Conservation (phyloP, 345 rosid species). For the Heritiera littoralis region DNA sequence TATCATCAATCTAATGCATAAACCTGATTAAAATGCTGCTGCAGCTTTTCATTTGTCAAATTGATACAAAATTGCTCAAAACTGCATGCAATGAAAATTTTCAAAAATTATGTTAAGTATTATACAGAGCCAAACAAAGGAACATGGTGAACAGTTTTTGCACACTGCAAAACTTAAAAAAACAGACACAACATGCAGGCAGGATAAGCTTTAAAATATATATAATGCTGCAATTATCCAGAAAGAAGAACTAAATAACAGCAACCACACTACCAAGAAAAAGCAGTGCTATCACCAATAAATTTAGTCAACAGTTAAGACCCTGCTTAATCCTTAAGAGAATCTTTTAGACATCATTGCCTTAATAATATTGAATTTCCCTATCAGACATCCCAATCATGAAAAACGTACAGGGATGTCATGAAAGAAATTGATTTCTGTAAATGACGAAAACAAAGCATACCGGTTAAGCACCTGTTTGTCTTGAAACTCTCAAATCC, state of each 20-base stretch:
- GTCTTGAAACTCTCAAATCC: conserved; percentile 99
- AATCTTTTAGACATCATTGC: not conserved
- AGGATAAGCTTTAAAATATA: conserved; percentile 12
- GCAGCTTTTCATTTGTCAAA: conserved; percentile 97
- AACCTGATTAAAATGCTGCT: conserved; percentile 99
- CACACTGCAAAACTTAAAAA: conserved; percentile 5
- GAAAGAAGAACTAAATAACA: not conserved
- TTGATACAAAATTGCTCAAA: conserved; percentile 99
- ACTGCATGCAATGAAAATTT: conserved; percentile 45
- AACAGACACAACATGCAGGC: not conserved
- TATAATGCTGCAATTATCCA: conserved; percentile 4
- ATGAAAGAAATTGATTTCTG: conserved; percentile 6
- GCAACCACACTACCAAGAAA: conserved; percentile 14
- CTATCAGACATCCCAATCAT: conserved; percentile 9
- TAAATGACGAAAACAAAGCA: conserved; percentile 62
- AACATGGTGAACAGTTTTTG: not conserved
- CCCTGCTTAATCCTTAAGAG: not conserved
- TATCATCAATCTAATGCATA: conserved; percentile 26
- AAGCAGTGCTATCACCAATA: not conserved
- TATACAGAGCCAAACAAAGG: conserved; percentile 4
- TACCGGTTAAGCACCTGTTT: conserved; percentile 99
- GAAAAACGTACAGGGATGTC: conserved; percentile 17
- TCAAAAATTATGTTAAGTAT: conserved; percentile 18
- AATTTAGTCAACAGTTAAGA: not conserved
- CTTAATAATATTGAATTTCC: conserved; percentile 10